Percentiles rank a stretch among this genome's conserved stretches.
Evolutionary conservation across 768 basidiomycete species (phyloP).

Genomic region (Jaapia argillacea): DNA sequence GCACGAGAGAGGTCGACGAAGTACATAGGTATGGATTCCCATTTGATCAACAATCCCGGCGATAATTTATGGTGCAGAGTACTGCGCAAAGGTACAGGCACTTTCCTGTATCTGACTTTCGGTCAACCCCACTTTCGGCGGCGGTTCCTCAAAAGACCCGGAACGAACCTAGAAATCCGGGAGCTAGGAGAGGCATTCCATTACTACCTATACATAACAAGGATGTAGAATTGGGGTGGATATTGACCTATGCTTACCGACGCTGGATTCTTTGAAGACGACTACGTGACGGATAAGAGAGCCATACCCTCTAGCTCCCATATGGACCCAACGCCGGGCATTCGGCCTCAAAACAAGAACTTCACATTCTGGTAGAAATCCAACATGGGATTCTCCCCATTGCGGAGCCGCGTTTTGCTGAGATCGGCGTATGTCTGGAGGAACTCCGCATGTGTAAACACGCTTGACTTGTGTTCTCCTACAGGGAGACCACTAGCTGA

Average conservation of each 20-base stretch:
- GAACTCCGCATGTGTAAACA: conserved; percentile 86
- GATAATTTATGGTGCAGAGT: conserved; percentile 35
- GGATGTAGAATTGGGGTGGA: not conserved
- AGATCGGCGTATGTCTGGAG: conserved; percentile 78
- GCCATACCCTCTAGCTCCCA: too few relatives aligned
- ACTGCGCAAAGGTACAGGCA: conserved; percentile 43
- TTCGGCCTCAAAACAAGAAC: conserved; percentile 82
- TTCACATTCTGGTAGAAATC: conserved; percentile 92
- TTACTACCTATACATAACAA: conserved; percentile 71
- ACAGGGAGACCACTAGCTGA: conserved; percentile 72
- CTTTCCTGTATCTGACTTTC: conserved; percentile 76
- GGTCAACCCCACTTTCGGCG: conserved; percentile 85
- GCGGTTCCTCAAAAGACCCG: conserved; percentile 47
- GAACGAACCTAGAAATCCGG: conserved; percentile 53
- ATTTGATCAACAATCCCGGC: not conserved
- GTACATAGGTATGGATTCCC: conserved; percentile 43
- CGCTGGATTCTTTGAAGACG: too few relatives aligned
- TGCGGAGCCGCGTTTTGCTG: conserved; percentile 55
- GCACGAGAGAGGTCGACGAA: conserved; percentile 69
- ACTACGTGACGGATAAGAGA: too few relatives aligned
- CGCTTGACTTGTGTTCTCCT: conserved; percentile 71
- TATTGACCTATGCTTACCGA: too few relatives aligned
- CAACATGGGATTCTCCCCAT: conserved; percentile 83
- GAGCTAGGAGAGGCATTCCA: conserved; percentile 75
- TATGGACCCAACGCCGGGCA: too few relatives aligned